phyloP scores from a whole-genome alignment of 2,329 filamentous ascomycete species.

The Xylaria sp. region DNA sequence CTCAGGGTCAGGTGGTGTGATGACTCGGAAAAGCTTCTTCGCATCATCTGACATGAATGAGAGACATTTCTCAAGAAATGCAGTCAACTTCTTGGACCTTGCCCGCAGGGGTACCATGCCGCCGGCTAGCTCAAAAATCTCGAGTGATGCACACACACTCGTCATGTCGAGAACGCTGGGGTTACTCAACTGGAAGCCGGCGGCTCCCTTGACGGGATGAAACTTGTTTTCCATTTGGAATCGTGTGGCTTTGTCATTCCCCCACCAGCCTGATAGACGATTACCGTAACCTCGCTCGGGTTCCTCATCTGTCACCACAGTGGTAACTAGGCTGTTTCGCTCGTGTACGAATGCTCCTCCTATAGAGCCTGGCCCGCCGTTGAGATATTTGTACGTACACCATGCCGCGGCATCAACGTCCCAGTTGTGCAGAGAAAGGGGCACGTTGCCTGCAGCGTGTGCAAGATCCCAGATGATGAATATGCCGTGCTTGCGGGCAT shows the following conservation, averaged over 20 bases:
- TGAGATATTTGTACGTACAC: constrained; percentile 88
- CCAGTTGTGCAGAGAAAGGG: constrained; percentile 78
- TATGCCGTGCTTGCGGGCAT: constrained; percentile 73
- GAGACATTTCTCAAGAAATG: constrained; percentile 73
- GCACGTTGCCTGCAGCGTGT: constrained; percentile 81
- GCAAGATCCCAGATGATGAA: constrained; percentile 83
- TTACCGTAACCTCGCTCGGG: constrained; percentile 56
- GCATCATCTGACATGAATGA: constrained; percentile 51
- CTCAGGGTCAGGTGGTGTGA: constrained; percentile 72
- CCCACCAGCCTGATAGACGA: constrained; percentile 83
- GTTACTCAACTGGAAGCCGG: constrained; percentile 81
- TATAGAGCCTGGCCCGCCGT: constrained; percentile 78
- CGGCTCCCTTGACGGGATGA: constrained; percentile 75
- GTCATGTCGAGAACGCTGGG: constrained; percentile 79
- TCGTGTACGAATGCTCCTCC: constrained; percentile 79
- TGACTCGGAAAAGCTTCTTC: constrained; percentile 61
- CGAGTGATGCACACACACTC: constrained; percentile 73
- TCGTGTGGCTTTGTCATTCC: constrained; percentile 72
- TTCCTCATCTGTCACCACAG: constrained; percentile 47
- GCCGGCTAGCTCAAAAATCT: constrained; percentile 74
- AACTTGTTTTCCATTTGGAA: constrained; percentile 84
- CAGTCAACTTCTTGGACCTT: constrained; percentile 73
- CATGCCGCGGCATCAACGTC: constrained; percentile 81
- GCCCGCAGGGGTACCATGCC: constrained; percentile 69
- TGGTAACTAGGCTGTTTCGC: constrained; percentile 62